A percentile compares a stretch with the other conserved stretches of the same genome.
Conservation (phyloP, 2,329 filamentous ascomycete species). For the Botrytis hyacinthi region DNA sequence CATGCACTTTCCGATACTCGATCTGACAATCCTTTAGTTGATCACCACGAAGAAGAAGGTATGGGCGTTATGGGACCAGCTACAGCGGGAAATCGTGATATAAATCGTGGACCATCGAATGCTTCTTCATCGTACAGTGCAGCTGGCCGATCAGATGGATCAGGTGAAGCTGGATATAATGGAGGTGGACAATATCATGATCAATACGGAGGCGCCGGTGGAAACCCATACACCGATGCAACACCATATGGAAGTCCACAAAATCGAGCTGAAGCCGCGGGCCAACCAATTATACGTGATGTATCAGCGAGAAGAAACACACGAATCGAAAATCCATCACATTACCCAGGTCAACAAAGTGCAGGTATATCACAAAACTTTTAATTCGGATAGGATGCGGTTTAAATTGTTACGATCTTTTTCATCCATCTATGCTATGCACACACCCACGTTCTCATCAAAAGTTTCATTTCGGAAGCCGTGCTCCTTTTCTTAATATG, state of each 20-base stretch:
- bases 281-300: slow-evolving; percentile 84
- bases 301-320: slow-evolving; percentile 91
- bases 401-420: background rate
- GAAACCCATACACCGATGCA: slow-evolving; percentile 55
- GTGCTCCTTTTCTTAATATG: slow-evolving; percentile 16
- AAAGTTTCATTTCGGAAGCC: slow-evolving; percentile 26
- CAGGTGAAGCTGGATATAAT: slow-evolving; percentile 53
- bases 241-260: slow-evolving; percentile 38
- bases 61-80: slow-evolving; percentile 78
- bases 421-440: slow-evolving; percentile 10
- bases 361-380: slow-evolving; percentile 98
- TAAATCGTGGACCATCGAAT: slow-evolving; percentile 88
- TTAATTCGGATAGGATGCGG: slow-evolving; percentile 44
- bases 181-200: slow-evolving; percentile 48
- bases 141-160: slow-evolving; percentile 69
- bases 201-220: slow-evolving; percentile 50
- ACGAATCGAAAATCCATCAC: slow-evolving; percentile 84
- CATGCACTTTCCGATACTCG: slow-evolving; percentile 63
- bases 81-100: slow-evolving; percentile 66
- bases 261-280: slow-evolving; percentile 46
- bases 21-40: slow-evolving; percentile 64
- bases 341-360: slow-evolving; percentile 81
- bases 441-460: slow-evolving; percentile 15
- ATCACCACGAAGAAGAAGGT: slow-evolving; percentile 65
- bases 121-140: slow-evolving; percentile 94